Base-by-base conservation (phyloP, 768 basidiomycete genomes). In the Suillus brevipes region DNA sequence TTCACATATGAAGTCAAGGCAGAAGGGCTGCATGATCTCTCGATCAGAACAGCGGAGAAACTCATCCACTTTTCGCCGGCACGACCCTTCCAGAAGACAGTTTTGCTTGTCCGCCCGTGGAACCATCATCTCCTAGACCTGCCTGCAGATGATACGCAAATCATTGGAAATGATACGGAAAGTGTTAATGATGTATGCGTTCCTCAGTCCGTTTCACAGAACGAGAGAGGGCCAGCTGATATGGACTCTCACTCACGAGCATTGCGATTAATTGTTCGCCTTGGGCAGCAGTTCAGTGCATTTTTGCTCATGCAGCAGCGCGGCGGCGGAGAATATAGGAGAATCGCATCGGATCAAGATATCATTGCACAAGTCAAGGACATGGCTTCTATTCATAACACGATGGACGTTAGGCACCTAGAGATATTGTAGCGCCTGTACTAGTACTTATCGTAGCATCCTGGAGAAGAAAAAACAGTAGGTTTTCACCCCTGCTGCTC, bases 191-290 rank as follows among this genome's bases (percentile, higher is more conserved):
- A 52, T 31, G 16, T 18, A 9, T 5, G 5, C 8, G 28, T 31
- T 52, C 28, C 50, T 4, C 50, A 18, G 28, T 31, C 50, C 16
- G 0, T 16, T 18, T 52, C 18, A 9, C 50, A 52, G 16, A 31
- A 28, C 16, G 31, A 20, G 20, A 53, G 6, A 31, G 31, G 31
- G 52, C 18, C 10, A 9, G 18, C 20, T 34, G 52, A 34, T 34
- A 2, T 20, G 10, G 52, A 34, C 18, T 20, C 52, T 31, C 4
- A 34, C 5, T 31, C 18, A 3, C 31, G 31, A 34, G 53, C 18
- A 2, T 34, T 55, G 53, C 53, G 53, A 20, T 55, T 55, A 10
- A 55, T 55, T 55, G 31, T 55, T 34, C 53, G 53, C 53, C 53
- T 55, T 55, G 53, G 53, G 10, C 53, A 55, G 18, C 9, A 6